Conservation (phyloP, 106 monocot species). For the Iris macrosiphon region DNA sequence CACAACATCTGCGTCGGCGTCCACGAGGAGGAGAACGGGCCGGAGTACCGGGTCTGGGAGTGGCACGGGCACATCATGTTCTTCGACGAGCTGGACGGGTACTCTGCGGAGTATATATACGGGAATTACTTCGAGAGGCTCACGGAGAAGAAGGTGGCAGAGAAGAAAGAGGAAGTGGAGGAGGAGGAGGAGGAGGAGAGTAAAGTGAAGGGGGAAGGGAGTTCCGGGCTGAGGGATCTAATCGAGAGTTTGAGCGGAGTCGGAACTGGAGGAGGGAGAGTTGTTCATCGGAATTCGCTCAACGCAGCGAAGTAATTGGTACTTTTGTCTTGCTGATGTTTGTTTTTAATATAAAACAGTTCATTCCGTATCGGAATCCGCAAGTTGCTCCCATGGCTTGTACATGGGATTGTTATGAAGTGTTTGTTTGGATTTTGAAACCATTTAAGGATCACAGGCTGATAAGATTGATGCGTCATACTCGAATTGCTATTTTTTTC, state of each 20-base stretch:
- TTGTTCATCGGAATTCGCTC: slow-evolving; percentile 41
- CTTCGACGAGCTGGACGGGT: slow-evolving; percentile 85
- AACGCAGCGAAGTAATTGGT: no score
- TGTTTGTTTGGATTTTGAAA: no score
- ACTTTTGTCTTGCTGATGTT: no score
- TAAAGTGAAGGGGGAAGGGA: slow-evolving; percentile 10
- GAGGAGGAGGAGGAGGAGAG: slow-evolving; percentile 40
- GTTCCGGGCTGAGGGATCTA: slow-evolving; percentile 74
- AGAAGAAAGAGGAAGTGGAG: slow-evolving; percentile 18
- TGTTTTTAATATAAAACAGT: no score
- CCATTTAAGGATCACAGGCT: no score
- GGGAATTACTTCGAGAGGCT: slow-evolving; percentile 91
- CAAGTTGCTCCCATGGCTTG: no score
- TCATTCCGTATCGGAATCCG: no score
- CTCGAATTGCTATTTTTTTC: no score
- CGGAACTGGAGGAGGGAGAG: slow-evolving; percentile 15
- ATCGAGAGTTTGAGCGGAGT: slow-evolving; percentile 33
- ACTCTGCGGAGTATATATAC: slow-evolving; percentile 84
- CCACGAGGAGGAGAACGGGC: slow-evolving; percentile 68
- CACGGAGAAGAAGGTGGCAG: slow-evolving; percentile 18
- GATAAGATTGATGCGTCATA: no score
- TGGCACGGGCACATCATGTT: slow-evolving; percentile 99
- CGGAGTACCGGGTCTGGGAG: slow-evolving; percentile 87
- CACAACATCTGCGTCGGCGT: slow-evolving; percentile 83
- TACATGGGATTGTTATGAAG: no score